Evolutionary conservation across 2,329 filamentous ascomycete genomes (phyloP), one percentile per base, ranked within the genome.

Genomic region (Penicillium sp.): DNA sequence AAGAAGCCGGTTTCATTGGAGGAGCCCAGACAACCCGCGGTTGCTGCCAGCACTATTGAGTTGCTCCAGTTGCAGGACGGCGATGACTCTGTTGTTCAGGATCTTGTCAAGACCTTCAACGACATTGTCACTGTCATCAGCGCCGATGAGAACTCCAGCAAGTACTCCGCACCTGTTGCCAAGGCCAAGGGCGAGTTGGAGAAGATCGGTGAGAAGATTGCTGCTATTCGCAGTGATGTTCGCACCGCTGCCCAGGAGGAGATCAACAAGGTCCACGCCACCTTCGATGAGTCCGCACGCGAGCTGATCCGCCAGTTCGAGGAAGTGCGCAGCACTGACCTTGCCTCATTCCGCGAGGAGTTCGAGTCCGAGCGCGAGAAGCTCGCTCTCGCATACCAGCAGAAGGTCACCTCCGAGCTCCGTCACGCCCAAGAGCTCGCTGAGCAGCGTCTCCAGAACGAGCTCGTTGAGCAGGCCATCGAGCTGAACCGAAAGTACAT

Each of bases 61-160:
- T 85, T 92, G 57, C 78, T 97, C 54, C 83, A 83, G 47, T 83
- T 95, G 22, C 81, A 84, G 50, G 84, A 91, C 65, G 90, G 89
- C 49, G 85, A 87, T 55, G 93, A 97, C 71, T 89, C 90, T 27
- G 83, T 96, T 34, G 89, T 97, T 21, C 92, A 97, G 75, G 91
- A 97, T 67, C 81, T 99, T 5, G 91, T 96, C 55, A 93, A 90
- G 77, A 93, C 96, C 77, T 83, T 99, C 65, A 99, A 99, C 77
- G 91, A 96, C 73, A 88, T 99, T 66, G 96, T 99, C 69, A 87
- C 90, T 8, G 90, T 95, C 44, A 87, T 97, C 71, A 96, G 97
- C 73, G 89, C 89, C 54, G 93, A 96, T 71, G 85, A 88, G 57
- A 85, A 90, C 53, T 84, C 88, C 58, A 82, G 82, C 63, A 91